Evolutionary conservation across 1,284 basidiomycete genomes (phyloP).

Genomic region (Trametes versicolor): DNA sequence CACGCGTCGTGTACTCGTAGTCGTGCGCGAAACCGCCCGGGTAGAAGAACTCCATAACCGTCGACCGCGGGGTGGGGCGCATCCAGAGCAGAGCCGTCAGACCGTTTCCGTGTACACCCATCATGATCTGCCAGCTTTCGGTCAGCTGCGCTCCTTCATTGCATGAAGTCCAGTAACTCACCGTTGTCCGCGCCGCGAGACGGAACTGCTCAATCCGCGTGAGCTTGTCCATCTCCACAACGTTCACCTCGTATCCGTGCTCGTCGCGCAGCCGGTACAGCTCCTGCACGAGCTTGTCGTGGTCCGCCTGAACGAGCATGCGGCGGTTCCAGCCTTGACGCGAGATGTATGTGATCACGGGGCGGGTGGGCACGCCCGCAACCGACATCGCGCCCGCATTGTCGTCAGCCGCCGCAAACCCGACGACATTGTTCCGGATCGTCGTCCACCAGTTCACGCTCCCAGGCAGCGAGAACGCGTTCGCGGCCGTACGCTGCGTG

Average conservation of each 20-base stretch:
- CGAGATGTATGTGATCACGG: slow-evolving; percentile 90
- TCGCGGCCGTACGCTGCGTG: slow-evolving; percentile 79
- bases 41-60: slow-evolving; percentile 91
- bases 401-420: slow-evolving; percentile 68
- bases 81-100: slow-evolving; percentile 88
- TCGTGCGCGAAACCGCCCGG: slow-evolving; percentile 88
- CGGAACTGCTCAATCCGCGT: slow-evolving; percentile 80
- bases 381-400: slow-evolving; percentile 39
- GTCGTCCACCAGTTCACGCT: slow-evolving; percentile 85
- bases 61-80: slow-evolving; percentile 76
- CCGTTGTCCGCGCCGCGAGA: slow-evolving; percentile 83
- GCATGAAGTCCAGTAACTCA: slow-evolving; percentile 48
- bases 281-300: slow-evolving; percentile 71
- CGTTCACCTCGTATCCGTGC: slow-evolving; percentile 86
- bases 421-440: slow-evolving; percentile 76
- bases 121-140: slow-evolving; percentile 68
- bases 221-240: slow-evolving; percentile 86
- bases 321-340: slow-evolving; percentile 88
- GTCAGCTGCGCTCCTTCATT: slow-evolving; percentile 7
- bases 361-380: slow-evolving; percentile 41
- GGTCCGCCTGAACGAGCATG: slow-evolving; percentile 70
- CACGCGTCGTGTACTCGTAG: slow-evolving; percentile 84
- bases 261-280: slow-evolving; percentile 70
- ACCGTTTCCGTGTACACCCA: slow-evolving; percentile 91
- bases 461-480: slow-evolving; percentile 78